Conservation (phyloP, 2,329 filamentous ascomycete genomes). For the Rutstroemia sydowiana region DNA sequence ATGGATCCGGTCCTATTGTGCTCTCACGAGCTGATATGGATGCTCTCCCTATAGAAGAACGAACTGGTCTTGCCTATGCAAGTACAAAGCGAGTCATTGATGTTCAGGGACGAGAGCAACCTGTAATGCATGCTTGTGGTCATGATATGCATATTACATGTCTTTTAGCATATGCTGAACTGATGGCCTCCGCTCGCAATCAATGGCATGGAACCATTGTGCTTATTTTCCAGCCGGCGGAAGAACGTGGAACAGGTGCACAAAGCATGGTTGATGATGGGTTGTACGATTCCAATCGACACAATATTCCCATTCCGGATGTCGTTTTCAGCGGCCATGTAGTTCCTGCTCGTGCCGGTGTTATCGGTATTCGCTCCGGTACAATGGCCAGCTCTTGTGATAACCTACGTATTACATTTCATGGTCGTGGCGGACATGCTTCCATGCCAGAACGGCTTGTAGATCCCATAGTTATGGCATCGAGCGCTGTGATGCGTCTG, state of each 20-base stretch:
- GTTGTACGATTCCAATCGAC: slow-evolving; percentile 34
- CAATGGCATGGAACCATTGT: slow-evolving; percentile 56
- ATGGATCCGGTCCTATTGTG: slow-evolving; percentile 46
- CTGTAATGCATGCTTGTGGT: slow-evolving; percentile 62
- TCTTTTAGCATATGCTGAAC: slow-evolving; percentile 46
- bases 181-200: slow-evolving; percentile 36
- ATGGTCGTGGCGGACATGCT: slow-evolving; percentile 38
- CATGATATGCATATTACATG: slow-evolving; percentile 58
- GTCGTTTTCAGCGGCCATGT: slow-evolving; percentile 48
- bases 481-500: slow-evolving; percentile 33
- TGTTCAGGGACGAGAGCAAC: slow-evolving; percentile 40
- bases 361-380: slow-evolving; percentile 28
- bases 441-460: slow-evolving; percentile 34
- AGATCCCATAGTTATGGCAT: slow-evolving; percentile 39
- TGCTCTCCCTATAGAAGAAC: slow-evolving; percentile 49
- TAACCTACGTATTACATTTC: slow-evolving; percentile 30
- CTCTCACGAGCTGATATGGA: slow-evolving; percentile 57
- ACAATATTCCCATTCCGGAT: slow-evolving; percentile 45
- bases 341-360: slow-evolving; percentile 31
- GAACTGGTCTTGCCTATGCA: slow-evolving; percentile 47
- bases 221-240: slow-evolving; percentile 58
- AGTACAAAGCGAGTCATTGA: slow-evolving; percentile 32
- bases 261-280: slow-evolving; percentile 55
- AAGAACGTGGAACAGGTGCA: slow-evolving; percentile 57
- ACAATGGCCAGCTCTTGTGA: slow-evolving; percentile 31